Evolutionary conservation across 2,329 filamentous ascomycete species (phyloP).

Genomic region (Penicillium sp.): DNA sequence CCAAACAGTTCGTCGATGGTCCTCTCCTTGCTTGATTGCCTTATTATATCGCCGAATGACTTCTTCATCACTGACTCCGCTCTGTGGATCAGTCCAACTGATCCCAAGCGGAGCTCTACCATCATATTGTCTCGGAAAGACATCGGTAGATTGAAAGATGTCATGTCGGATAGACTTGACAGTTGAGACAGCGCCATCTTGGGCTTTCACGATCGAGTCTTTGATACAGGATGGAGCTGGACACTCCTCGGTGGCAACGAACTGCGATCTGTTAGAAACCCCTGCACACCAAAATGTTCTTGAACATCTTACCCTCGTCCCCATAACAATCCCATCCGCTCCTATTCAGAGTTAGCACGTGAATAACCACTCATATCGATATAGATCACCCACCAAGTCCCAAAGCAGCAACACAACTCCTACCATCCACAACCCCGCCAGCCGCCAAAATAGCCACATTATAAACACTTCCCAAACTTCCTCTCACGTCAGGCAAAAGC

Average conservation of each 20-base stretch:
- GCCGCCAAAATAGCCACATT: constrained; percentile 50
- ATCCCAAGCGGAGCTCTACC: constrained; percentile 17
- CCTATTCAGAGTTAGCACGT: constrained; percentile 31
- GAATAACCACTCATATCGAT: constrained; percentile 25
- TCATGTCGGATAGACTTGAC: constrained; percentile 40
- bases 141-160: constrained; percentile 20
- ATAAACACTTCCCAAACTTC: constrained; percentile 36
- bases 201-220: constrained; percentile 40
- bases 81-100: constrained; percentile 12
- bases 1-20: constrained; percentile 20
- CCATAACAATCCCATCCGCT: constrained; percentile 22
- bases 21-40: constrained; percentile 12
- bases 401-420: constrained; percentile 54
- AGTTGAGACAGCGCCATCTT: constrained; percentile 46
- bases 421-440: constrained; percentile 56
- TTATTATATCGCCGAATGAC: constrained; percentile 18
- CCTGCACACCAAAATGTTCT: constrained; percentile 27
- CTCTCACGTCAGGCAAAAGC: constrained; percentile 55
- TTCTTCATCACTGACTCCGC: constrained; percentile 15
- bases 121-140: constrained; percentile 21
- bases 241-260: constrained; percentile 45
- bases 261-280: constrained; percentile 34
- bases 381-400: constrained; percentile 44
- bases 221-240: constrained; percentile 42
- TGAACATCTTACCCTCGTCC: constrained; percentile 12